Conservation (phyloP, 208 protist species). For the Acanthamoeba culbertsoni region DNA sequence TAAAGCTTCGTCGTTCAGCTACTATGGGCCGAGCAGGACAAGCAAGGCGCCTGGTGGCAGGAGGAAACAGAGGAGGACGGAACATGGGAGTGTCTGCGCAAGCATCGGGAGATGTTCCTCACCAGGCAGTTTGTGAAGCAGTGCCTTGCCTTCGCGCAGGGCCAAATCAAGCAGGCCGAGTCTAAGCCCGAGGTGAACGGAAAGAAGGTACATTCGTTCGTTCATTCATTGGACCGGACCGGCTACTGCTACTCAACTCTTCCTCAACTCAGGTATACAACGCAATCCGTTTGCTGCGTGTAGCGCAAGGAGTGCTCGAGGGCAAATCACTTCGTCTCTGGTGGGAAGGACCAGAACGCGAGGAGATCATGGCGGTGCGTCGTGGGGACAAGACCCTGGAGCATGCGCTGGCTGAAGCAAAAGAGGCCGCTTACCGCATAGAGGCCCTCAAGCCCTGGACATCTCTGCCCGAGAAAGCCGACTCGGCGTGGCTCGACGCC, state of each 20-base stretch:
- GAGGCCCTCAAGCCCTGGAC: background rate
- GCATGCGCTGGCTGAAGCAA: background rate
- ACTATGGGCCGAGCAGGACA: background rate
- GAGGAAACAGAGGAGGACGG: background rate
- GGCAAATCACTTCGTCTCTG: background rate
- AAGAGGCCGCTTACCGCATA: background rate
- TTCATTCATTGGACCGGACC: background rate
- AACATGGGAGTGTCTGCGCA: background rate
- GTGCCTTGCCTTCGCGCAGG: background rate
- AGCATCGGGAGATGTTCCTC: background rate
- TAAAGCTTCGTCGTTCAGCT: background rate
- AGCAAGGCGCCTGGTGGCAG: background rate
- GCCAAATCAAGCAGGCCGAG: constrained; percentile 15
- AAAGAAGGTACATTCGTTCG: background rate
- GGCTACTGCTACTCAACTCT: background rate
- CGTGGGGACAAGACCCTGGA: background rate
- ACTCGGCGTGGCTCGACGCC: background rate
- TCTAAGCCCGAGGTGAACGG: background rate
- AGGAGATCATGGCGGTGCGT: background rate
- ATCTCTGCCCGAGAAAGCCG: background rate
- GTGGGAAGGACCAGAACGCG: background rate
- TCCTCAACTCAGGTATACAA: background rate
- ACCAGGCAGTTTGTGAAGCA: constrained; percentile 5
- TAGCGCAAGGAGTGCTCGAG: background rate
- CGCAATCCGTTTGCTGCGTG: background rate